Base-by-base conservation (phyloP, 2,329 filamentous ascomycete species). In the Cladosporium phlei region DNA sequence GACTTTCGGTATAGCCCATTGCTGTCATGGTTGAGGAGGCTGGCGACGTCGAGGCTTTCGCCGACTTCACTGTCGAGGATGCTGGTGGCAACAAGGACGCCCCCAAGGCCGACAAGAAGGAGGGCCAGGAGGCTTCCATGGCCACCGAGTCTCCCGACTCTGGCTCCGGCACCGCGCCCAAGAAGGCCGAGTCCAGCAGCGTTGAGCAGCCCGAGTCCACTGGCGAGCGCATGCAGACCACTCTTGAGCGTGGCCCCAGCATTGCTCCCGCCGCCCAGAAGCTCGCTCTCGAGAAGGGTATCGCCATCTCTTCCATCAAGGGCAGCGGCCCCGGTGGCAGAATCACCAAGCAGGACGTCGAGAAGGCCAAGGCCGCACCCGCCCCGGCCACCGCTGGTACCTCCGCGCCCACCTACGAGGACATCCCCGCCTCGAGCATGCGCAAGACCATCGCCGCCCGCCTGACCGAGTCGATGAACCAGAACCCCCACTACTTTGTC, bases 401-500 rank as follows among this genome's bases (percentile, higher is more conserved):
- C 38, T 65, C 59, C 49, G 80, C 75, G 37, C 77, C 88, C 51
- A 72, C 78, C 50, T 97, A 86, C 72, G 83, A 89, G 71, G 93
- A 98, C 66, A 80, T 80, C 52, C 87, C 89, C 54, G 80, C 90
- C 59, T 85, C 78, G 63, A 85, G 86, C 68, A 98, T 98, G 93
- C 90, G 93, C 77, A 97, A 96, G 82, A 90, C 87, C 57, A 98
- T 98, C 68, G 93, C 93, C 69, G 82, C 74, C 70, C 88, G 93
- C 59, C 86, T 98, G 50, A 83, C 84, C 64, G 79, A 95, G 74
- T 97, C 91, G 33, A 79, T 88, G 69, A 82, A 86, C 70, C 84
- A 91, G 72, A 97, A 96, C 79, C 93, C 93, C 51, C 93, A 97
- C 79, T 98, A 95, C 82, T 98, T 91, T 68, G 91, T 98, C 62